Evolutionary conservation across 2,329 filamentous ascomycete genomes (phyloP), one percentile per base, ranked within the genome.

Genomic region (Nothopassalora personata): DNA sequence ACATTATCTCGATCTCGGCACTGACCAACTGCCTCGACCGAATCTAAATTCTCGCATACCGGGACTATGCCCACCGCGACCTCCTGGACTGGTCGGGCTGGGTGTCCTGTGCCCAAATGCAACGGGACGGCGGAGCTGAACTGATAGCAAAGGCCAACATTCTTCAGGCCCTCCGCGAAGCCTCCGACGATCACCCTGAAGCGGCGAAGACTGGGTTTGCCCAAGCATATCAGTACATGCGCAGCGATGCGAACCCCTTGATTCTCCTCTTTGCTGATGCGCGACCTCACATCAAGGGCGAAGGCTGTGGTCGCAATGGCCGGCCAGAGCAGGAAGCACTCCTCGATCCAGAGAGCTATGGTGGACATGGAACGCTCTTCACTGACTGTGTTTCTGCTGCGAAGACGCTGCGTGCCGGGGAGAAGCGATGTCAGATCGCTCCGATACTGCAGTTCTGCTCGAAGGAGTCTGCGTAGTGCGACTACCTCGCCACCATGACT

Each of bases 161-260:
- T n/a, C 46, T 62, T 1, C 46, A 43, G 4, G 36, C 43, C n/a
- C 15, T 31, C 13, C 51, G 60, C 15, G 58, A 55, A 8, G n/a
- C 33, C 11, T n/a, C 13, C 46, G 46, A 30, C 19, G 45, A 46
- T 43, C 54, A 46, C 45, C 61, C 58, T 7, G 61, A 63, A 53
- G 61, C 61, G 13, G 23, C 59, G 19, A 63, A 63, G 50, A 63
- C 61, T 34, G 61, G 61, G 5, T 58, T 61, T 11, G 61, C 61
- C 9, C 51, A 54, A 31, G 55, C 61, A 5, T 60, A 61, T 27
- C 45, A 61, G 15, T 19, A 58, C 19, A 63, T 63, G 61, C 46
- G 59, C 9, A n/a, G 18, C 1, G 55, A 59, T 30, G 61, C 61
- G 15, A 58, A 56, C 7, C 61, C 61, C 5, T 48, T 63, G 10